These are phyloP conservation scores for Bruguiera parviflora DNA, from an alignment of 345 rosid species.

Conservation along the genomic window DNA sequence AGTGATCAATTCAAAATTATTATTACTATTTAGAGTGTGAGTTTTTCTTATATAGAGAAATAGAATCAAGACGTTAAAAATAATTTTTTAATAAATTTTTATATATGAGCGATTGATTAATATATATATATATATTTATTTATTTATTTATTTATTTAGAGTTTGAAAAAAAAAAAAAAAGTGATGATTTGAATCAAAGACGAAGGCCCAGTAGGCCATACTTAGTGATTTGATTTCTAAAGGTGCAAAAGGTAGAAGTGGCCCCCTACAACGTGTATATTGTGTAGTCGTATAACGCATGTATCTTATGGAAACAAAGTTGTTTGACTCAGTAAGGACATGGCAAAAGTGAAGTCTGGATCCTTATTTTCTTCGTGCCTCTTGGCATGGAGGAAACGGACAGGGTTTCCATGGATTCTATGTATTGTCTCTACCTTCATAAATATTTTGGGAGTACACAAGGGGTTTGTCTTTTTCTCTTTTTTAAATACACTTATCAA, in stretches of 20 bases:
- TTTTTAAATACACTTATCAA: too few species aligned
- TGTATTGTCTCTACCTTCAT: neutral
- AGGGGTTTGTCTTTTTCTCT: too few species aligned
- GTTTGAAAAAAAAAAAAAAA: too few species aligned
- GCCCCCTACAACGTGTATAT: conserved; percentile 25
- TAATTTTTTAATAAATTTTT: too few species aligned
- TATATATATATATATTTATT: too few species aligned
- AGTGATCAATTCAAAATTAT: too few species aligned
- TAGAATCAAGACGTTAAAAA: too few species aligned
- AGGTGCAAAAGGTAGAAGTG: conserved; percentile 1
- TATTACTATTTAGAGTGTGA: too few species aligned
- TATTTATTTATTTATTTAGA: too few species aligned
- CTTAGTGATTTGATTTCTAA: conserved; percentile 16
- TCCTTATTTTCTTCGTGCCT: conserved; percentile 6
- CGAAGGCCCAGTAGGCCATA: conserved; percentile 17
- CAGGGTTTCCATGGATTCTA: neutral
- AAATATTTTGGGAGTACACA: too few species aligned
- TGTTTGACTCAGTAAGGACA: conserved; percentile 19
- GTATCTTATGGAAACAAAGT: neutral
- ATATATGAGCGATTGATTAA: too few species aligned
- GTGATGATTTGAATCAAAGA: conserved; percentile 27
- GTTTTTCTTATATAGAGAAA: too few species aligned
- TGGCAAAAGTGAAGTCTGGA: neutral
- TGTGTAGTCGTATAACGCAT: neutral
- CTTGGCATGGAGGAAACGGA: neutral